phyloP scores from a whole-genome alignment of 2,329 filamentous ascomycete genomes.

The Xylaria polymorpha region DNA sequence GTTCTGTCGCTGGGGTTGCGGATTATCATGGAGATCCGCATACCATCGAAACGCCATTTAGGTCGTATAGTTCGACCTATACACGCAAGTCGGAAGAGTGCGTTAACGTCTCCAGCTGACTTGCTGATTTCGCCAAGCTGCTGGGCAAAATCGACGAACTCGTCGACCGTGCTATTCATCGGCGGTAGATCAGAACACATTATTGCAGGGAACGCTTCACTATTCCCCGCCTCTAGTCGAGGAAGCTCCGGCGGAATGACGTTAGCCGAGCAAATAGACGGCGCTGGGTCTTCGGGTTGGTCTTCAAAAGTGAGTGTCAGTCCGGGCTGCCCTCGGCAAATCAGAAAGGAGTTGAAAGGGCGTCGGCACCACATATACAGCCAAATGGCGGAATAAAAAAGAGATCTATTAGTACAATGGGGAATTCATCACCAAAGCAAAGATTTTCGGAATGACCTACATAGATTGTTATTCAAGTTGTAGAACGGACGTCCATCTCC shows the following conservation, averaged over 20 bases:
- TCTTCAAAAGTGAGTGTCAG: conserved; percentile 12
- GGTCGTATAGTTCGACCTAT: conserved; percentile 49
- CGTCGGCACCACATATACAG: too few species aligned
- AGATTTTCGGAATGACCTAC: not conserved
- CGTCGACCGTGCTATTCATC: conserved; percentile 48
- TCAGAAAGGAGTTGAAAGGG: not conserved
- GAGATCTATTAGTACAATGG: conserved; percentile 30
- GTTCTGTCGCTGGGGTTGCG: conserved; percentile 21
- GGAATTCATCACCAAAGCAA: not conserved
- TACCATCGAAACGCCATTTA: conserved; percentile 47
- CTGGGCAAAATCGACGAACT: conserved; percentile 52
- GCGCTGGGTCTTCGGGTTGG: conserved; percentile 14
- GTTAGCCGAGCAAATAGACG: conserved; percentile 48
- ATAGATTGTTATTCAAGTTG: conserved; percentile 41
- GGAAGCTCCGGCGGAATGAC: conserved; percentile 51
- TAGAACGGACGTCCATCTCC: conserved; percentile 60
- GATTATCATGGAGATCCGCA: not conserved
- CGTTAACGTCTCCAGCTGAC: conserved; percentile 58
- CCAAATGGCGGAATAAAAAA: not conserved
- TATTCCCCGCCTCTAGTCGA: conserved; percentile 50
- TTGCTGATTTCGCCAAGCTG: conserved; percentile 54
- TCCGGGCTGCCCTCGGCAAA: not conserved
- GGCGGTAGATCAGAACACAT: conserved; percentile 58
- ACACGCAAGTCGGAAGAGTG: conserved; percentile 52
- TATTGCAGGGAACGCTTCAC: conserved; percentile 59